Percentiles rank a stretch among this genome's conserved stretches.
Evolutionary conservation across 2,329 filamentous ascomycete species (phyloP).

Genomic region (Juglanconis oblonga): DNA sequence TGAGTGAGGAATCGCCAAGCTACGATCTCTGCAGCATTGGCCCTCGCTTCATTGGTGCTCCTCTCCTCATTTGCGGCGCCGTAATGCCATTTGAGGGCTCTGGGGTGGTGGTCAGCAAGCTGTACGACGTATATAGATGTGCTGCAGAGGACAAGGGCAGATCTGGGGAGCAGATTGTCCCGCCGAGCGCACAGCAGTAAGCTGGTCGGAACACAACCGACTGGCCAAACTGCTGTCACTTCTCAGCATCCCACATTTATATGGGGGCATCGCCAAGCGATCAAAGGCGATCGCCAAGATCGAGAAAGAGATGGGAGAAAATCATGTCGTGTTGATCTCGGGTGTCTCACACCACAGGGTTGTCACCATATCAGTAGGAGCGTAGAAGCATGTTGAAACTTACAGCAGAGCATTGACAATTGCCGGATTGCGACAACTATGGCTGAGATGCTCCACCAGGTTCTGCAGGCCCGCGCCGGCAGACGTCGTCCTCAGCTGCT

Average conservation of each 20-base stretch:
- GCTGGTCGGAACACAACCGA: not conserved
- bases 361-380: not conserved
- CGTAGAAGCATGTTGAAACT: slow-evolving; percentile 30
- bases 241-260: not conserved
- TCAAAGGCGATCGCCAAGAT: not conserved
- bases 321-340: no score
- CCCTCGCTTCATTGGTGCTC: slow-evolving; percentile 65
- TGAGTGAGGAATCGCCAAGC: slow-evolving; percentile 75
- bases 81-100: slow-evolving; percentile 74
- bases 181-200: not conserved
- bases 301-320: not conserved
- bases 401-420: slow-evolving; percentile 73
- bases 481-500: slow-evolving; percentile 67
- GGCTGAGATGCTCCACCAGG: slow-evolving; percentile 63
- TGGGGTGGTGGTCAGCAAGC: slow-evolving; percentile 30
- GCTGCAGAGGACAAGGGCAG: not conserved
- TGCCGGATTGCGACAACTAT: slow-evolving; percentile 63
- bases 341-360: not conserved
- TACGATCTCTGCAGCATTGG: slow-evolving; percentile 75
- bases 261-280: not conserved
- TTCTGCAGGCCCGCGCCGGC: slow-evolving; percentile 55
- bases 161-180: not conserved
- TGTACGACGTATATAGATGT: not conserved
- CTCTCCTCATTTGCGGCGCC: slow-evolving; percentile 60
- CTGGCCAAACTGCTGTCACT: not conserved